These are phyloP conservation scores for Cladosporium sp. DNA, from an alignment of 2,329 filamentous ascomycete genomes.

Conservation along the genomic window DNA sequence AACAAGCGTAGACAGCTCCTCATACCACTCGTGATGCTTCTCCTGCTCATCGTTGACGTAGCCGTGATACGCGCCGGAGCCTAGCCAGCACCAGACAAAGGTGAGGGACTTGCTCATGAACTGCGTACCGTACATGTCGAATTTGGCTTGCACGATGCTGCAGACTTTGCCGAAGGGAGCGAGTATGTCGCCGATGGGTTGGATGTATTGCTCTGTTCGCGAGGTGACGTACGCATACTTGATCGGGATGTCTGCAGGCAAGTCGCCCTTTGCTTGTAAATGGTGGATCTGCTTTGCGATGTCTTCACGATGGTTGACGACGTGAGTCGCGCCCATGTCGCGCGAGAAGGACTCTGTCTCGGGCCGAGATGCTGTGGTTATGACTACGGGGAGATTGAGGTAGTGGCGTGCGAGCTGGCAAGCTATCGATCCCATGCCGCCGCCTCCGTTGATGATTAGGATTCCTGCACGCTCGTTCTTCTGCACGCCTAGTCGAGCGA, in stretches of 20 bases:
- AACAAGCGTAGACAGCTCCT: slow-evolving; percentile 32
- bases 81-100: slow-evolving; percentile 41
- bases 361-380: slow-evolving; percentile 41
- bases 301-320: slow-evolving; percentile 41
- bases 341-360: slow-evolving; percentile 39
- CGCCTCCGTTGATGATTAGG: slow-evolving; percentile 42
- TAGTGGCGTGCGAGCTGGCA: slow-evolving; percentile 42
- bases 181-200: slow-evolving; percentile 35
- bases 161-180: slow-evolving; percentile 44
- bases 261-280: slow-evolving; percentile 20
- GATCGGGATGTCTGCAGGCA: slow-evolving; percentile 32
- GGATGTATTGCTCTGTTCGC: slow-evolving; percentile 40
- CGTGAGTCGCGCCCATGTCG: slow-evolving; percentile 42
- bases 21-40: slow-evolving; percentile 23
- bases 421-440: slow-evolving; percentile 42
- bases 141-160: slow-evolving; percentile 42
- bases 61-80: slow-evolving; percentile 39
- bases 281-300: slow-evolving; percentile 36
- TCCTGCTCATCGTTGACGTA: slow-evolving; percentile 25
- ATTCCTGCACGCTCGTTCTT: slow-evolving; percentile 29
- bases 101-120: slow-evolving; percentile 45
- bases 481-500: slow-evolving; percentile 40
- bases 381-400: slow-evolving; percentile 39
- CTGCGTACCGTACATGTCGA: slow-evolving; percentile 43
- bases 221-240: slow-evolving; percentile 43